Percentiles rank a stretch among this genome's conserved stretches.
These are phyloP conservation scores for Boeremia lycopersici DNA, from an alignment of 2,329 filamentous ascomycete species.

Conservation along the genomic window DNA sequence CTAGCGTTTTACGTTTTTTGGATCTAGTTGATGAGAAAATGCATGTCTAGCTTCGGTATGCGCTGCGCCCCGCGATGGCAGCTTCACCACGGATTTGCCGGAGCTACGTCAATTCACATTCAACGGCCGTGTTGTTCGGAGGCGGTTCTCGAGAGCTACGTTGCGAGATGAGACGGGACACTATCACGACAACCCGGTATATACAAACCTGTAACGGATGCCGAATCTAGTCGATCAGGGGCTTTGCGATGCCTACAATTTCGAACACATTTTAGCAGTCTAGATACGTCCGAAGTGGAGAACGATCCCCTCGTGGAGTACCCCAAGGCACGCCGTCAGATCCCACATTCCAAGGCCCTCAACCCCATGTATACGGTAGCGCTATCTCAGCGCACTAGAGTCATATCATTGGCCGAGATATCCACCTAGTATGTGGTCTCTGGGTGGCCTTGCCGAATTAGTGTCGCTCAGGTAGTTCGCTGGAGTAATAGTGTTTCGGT, in stretches of 20 bases:
- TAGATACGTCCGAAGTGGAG: conserved; percentile 2
- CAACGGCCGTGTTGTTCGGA: not conserved
- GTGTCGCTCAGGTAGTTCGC: not conserved
- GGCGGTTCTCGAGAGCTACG: not conserved
- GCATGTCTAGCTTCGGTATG: conserved; percentile 3
- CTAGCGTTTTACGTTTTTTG: conserved; percentile 21
- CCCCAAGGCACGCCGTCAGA: conserved; percentile 1
- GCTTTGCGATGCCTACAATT: conserved; percentile 1
- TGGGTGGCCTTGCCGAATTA: not conserved
- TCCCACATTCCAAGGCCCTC: not conserved
- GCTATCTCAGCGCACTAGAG: not conserved
- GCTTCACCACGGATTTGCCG: not conserved
- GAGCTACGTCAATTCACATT: not conserved
- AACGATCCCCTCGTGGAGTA: conserved; percentile 11
- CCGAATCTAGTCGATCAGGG: conserved; percentile 1
- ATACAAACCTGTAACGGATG: not conserved
- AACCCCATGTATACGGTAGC: conserved; percentile 1
- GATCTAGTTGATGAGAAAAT: not conserved
- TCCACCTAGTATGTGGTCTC: not conserved
- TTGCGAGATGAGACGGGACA: not conserved
- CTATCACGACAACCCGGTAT: not conserved
- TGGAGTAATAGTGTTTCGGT: conserved; percentile 9
- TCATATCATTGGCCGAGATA: not conserved
- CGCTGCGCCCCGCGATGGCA: conserved; percentile 1
- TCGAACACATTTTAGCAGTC: not conserved